Percentiles rank a stretch among this genome's conserved stretches.
These are phyloP conservation scores for Blastomyces gilchristii DNA, from an alignment of 2,329 filamentous ascomycete species.

Conservation along the genomic window DNA sequence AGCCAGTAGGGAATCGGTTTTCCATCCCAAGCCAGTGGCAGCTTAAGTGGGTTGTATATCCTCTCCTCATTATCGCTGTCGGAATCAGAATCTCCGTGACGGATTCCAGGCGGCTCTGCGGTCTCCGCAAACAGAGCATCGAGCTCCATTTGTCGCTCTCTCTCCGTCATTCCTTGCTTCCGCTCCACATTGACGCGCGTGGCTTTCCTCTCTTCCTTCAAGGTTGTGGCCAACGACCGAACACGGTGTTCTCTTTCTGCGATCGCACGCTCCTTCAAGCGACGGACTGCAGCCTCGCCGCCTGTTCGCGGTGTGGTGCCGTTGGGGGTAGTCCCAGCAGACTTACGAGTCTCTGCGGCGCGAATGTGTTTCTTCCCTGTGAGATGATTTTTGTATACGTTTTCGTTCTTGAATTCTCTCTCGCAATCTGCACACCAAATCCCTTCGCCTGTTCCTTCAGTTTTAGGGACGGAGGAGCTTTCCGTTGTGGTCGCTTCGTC, in stretches of 20 bases:
- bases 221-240: slow-evolving; percentile 65
- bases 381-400: slow-evolving; percentile 84
- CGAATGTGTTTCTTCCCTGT: slow-evolving; percentile 88
- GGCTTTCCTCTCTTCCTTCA: slow-evolving; percentile 79
- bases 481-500: slow-evolving; percentile 38
- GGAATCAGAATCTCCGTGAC: slow-evolving; percentile 44
- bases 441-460: slow-evolving; percentile 53
- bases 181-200: slow-evolving; percentile 92
- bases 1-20: slow-evolving; percentile 99
- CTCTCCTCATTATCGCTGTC: slow-evolving; percentile 70
- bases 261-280: slow-evolving; percentile 78
- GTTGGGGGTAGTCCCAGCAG: slow-evolving; percentile 30
- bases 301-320: slow-evolving; percentile 20
- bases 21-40: slow-evolving; percentile 94
- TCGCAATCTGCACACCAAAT: slow-evolving; percentile 87
- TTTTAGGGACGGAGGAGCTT: slow-evolving; percentile 35
- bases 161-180: slow-evolving; percentile 93
- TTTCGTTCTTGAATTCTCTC: slow-evolving; percentile 90
- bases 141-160: slow-evolving; percentile 86
- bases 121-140: slow-evolving; percentile 68
- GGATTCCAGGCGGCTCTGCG: slow-evolving; percentile 31
- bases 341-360: slow-evolving; percentile 57
- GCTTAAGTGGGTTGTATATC: slow-evolving; percentile 92
- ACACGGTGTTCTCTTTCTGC: slow-evolving; percentile 81
- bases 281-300: slow-evolving; percentile 23